Evolutionary conservation across 106 monocot genomes (phyloP).

Genomic region (Ottelia alismoides): DNA sequence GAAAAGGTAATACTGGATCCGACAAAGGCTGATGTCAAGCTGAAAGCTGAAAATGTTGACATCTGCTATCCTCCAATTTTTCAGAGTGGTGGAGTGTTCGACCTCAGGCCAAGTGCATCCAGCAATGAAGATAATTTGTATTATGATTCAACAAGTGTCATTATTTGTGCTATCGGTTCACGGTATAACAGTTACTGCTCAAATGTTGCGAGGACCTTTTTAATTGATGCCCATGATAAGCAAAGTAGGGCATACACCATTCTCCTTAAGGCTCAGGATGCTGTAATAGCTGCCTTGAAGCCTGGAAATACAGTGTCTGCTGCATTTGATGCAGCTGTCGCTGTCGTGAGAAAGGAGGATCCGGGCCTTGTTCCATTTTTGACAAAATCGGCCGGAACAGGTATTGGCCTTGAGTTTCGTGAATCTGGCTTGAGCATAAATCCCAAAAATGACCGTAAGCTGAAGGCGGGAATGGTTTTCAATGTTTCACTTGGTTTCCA

Average conservation of each 20-base stretch:
- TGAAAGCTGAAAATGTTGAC: conserved; percentile 92
- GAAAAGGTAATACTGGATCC: conserved; percentile 78
- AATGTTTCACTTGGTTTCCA: conserved; percentile 92
- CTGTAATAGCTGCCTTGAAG: conserved; percentile 45
- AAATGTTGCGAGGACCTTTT: conserved; percentile 75
- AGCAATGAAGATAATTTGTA: conserved; percentile 88
- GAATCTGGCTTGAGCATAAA: conserved; percentile 73
- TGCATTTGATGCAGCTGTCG: conserved; percentile 60
- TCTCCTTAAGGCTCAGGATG: conserved; percentile 78
- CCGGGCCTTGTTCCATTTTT: conserved; percentile 54
- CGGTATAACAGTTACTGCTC: conserved; percentile 90
- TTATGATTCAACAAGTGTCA: conserved; percentile 83
- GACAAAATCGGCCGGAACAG: conserved; percentile 90
- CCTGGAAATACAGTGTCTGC: conserved; percentile 55
- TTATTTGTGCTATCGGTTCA: conserved; percentile 80
- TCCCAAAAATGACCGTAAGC: conserved; percentile 39
- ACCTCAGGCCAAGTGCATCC: conserved; percentile 79
- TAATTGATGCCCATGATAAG: conserved; percentile 55
- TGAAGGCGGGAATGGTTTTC: conserved; percentile 80
- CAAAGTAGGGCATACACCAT: conserved; percentile 83
- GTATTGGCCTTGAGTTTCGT: conserved; percentile 93
- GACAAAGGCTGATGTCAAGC: conserved; percentile 60
- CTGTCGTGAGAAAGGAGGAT: conserved; percentile 61
- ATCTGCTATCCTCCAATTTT: conserved; percentile 98
- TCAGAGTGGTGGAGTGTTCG: conserved; percentile 93